Percentiles rank a stretch among this genome's conserved stretches.
These are phyloP conservation scores for Haplosporangium gracile DNA, from an alignment of 192 early-diverging fungal genomes.

Conservation along the genomic window DNA sequence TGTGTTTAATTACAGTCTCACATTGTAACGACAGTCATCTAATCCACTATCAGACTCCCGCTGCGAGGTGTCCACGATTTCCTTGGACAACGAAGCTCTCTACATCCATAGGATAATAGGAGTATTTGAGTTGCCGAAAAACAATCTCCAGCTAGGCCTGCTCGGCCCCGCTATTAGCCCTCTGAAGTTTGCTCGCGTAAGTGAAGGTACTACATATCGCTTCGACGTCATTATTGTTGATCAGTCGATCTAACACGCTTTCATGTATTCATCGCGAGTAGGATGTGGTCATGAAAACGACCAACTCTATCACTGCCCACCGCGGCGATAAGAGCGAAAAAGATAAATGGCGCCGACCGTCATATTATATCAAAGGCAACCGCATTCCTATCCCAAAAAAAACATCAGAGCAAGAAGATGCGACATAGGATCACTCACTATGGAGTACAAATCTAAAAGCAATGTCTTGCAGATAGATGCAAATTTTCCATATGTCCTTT, in stretches of 20 bases:
- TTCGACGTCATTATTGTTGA: background rate
- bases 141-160: conserved; percentile 33
- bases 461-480: too few relatives aligned
- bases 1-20: background rate
- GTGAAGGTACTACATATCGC: conserved; percentile 1
- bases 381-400: conserved; percentile 13
- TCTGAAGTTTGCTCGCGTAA: conserved; percentile 22
- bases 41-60: conserved; percentile 15
- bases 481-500: too few relatives aligned
- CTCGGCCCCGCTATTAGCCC: conserved; percentile 5
- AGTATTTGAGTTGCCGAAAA: conserved; percentile 26
- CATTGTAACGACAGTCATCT: too few relatives aligned
- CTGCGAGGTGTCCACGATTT: conserved; percentile 22
- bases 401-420: background rate
- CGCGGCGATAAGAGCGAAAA: background rate
- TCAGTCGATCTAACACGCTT: background rate
- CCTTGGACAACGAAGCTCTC: conserved; percentile 23
- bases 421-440: too few relatives aligned
- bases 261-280: conserved; percentile 9
- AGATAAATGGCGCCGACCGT: conserved; percentile 19
- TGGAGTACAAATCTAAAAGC: too few relatives aligned
- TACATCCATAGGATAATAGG: conserved; percentile 13
- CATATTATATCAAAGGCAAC: conserved; percentile 35
- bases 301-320: conserved; percentile 4
- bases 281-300: conserved; percentile 9